Conservation (phyloP, 352 stramenopile species). For the Pythium phragmitis region DNA sequence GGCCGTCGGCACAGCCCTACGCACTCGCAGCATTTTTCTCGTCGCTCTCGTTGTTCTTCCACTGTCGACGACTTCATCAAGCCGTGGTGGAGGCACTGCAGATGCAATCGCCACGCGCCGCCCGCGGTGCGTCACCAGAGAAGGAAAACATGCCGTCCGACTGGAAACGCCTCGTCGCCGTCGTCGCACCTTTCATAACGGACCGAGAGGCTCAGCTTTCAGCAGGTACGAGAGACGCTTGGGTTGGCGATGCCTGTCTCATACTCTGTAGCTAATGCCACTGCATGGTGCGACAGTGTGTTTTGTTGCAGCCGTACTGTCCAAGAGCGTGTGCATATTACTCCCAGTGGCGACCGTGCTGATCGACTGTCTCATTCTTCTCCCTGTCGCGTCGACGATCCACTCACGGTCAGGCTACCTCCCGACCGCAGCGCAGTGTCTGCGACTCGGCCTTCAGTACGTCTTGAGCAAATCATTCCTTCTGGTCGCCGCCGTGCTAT, state of each 20-base stretch:
- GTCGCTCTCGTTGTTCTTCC: constrained; percentile 36
- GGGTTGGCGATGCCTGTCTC: not conserved
- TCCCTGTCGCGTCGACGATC: constrained; percentile 10
- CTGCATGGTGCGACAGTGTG: constrained; percentile 19
- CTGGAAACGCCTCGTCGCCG: constrained; percentile 9
- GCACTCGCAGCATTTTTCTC: constrained; percentile 52
- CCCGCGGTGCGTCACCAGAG: constrained; percentile 19
- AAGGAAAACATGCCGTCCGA: constrained; percentile 21
- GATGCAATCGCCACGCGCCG: constrained; percentile 7
- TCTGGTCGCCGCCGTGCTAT: constrained; percentile 22
- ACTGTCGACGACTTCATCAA: constrained; percentile 16
- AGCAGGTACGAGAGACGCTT: constrained; percentile 21
- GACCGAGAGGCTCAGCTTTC: constrained; percentile 18
- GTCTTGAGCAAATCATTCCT: constrained; percentile 29
- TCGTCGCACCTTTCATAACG: constrained; percentile 3
- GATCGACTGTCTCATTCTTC: constrained; percentile 35
- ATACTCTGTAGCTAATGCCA: constrained; percentile 2
- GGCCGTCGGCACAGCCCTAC: constrained; percentile 73
- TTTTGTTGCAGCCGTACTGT: constrained; percentile 45
- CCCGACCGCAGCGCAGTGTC: not conserved
- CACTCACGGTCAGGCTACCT: constrained; percentile 9
- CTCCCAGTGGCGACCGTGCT: constrained; percentile 38
- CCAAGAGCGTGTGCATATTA: constrained; percentile 55
- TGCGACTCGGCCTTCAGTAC: constrained; percentile 21
- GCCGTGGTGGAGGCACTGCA: not conserved